Conservation (phyloP, 768 basidiomycete genomes). For the Xanthoconium stramineum region DNA sequence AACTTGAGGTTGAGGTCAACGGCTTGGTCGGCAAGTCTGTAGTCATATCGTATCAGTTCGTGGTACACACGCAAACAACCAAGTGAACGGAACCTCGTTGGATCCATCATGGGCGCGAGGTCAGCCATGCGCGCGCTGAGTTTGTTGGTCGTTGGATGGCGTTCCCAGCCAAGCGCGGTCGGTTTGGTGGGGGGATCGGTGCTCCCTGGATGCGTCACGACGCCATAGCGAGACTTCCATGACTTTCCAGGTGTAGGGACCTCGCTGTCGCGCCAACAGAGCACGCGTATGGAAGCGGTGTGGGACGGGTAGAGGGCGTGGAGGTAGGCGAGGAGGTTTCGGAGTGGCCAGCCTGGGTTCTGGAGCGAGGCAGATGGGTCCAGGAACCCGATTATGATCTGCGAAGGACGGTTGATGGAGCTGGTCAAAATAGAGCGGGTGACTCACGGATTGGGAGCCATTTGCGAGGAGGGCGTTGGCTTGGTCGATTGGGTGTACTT, state of each 20-base stretch:
- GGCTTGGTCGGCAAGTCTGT: slow-evolving; percentile 89
- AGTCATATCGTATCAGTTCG: background rate
- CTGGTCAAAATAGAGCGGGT: background rate
- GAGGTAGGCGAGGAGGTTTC: slow-evolving; percentile 87
- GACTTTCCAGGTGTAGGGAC: slow-evolving; percentile 34
- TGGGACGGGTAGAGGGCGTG: slow-evolving; percentile 52
- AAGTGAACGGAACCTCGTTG: slow-evolving; percentile 49
- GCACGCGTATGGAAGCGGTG: slow-evolving; percentile 52
- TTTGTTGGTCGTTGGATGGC: slow-evolving; percentile 76
- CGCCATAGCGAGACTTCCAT: slow-evolving; percentile 67
- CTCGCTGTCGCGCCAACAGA: slow-evolving; percentile 76
- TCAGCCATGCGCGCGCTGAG: slow-evolving; percentile 86
- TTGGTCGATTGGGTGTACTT: slow-evolving; percentile 53
- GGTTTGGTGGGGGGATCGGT: slow-evolving; percentile 37
- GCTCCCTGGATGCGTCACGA: slow-evolving; percentile 32
- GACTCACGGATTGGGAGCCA: slow-evolving; percentile 40
- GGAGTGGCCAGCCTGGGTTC: slow-evolving; percentile 89
- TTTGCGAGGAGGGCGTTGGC: slow-evolving; percentile 56
- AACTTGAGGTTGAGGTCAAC: slow-evolving; percentile 97
- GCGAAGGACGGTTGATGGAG: slow-evolving; percentile 16
- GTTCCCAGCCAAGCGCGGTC: slow-evolving; percentile 91
- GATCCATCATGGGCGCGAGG: slow-evolving; percentile 96
- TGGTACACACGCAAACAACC: background rate
- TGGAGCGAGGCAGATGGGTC: slow-evolving; percentile 80
- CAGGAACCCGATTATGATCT: slow-evolving; percentile 62